Evolutionary conservation across 768 basidiomycete genomes (phyloP).

Genomic region (Podaxis sp.): DNA sequence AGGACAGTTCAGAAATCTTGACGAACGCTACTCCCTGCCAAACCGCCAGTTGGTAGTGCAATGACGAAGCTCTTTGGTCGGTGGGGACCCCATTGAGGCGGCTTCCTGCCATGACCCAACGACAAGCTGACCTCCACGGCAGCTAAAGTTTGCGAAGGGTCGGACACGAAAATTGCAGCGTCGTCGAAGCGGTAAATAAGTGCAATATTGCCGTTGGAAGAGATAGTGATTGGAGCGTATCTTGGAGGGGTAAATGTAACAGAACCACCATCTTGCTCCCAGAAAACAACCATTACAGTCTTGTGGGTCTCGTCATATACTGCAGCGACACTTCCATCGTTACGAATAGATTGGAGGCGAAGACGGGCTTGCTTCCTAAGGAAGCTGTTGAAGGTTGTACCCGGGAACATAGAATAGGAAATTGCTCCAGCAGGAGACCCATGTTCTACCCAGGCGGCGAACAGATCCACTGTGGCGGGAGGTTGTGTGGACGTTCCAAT

Average conservation of each 20-base stretch:
- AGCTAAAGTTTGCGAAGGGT: conserved; percentile 57
- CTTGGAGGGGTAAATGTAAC: conserved; percentile 31
- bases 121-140: conserved; percentile 35
- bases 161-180: conserved; percentile 53
- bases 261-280: conserved; percentile 46
- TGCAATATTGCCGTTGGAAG: conserved; percentile 39
- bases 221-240: conserved; percentile 28
- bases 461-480: conserved; percentile 56
- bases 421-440: conserved; percentile 31
- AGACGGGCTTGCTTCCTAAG: conserved; percentile 29
- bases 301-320: conserved; percentile 41
- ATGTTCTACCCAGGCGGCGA: conserved; percentile 61
- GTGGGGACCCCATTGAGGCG: conserved; percentile 25
- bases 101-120: conserved; percentile 23
- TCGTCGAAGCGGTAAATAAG: conserved; percentile 41
- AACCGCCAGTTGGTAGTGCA: conserved; percentile 43
- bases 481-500: conserved; percentile 66
- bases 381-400: conserved; percentile 38
- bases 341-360: conserved; percentile 38
- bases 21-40: conserved; percentile 49
- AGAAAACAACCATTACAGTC: conserved; percentile 53
- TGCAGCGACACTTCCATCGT: conserved; percentile 49
- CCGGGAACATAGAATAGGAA: conserved; percentile 59
- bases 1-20: conserved; percentile 14
- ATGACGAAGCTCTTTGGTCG: conserved; percentile 31